Conservation (phyloP, 1,139 yeast species). For the Meyerozyma smithsonii region DNA sequence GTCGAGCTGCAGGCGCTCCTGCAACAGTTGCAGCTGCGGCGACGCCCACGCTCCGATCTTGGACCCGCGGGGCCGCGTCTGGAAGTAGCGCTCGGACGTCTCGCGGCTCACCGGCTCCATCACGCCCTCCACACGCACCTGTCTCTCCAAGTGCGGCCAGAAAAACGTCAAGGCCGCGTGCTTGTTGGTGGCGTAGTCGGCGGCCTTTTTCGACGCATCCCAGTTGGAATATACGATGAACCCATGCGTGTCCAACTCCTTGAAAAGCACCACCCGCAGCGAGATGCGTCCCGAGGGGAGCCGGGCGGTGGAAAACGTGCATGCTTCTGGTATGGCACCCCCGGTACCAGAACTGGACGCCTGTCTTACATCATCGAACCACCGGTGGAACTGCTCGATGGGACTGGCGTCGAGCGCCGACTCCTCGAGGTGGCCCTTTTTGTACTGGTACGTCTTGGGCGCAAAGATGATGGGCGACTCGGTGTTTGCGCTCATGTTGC, state of each 20-base stretch:
- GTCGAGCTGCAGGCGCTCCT: constrained; percentile 60
- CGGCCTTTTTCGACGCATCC: constrained; percentile 77
- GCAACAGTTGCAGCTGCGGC: constrained; percentile 69
- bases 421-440: constrained; percentile 57
- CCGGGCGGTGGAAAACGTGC: constrained; percentile 78
- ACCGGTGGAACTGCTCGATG: constrained; percentile 66
- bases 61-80: constrained; percentile 87
- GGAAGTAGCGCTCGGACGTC: constrained; percentile 72
- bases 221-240: constrained; percentile 90
- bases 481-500: constrained; percentile 4
- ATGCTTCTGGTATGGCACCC: constrained; percentile 64
- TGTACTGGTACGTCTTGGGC: constrained; percentile 86
- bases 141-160: constrained; percentile 89
- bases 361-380: constrained; percentile 78
- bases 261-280: constrained; percentile 76
- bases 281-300: constrained; percentile 87
- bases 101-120: constrained; percentile 72
- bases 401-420: constrained; percentile 56
- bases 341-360: neutral
- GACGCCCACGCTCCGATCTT: constrained; percentile 97
- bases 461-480: constrained; percentile 50
- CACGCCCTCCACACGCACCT: constrained; percentile 86
- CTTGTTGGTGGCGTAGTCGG: constrained; percentile 67
- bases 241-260: constrained; percentile 82
- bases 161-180: constrained; percentile 84